Conservation (phyloP, 108 stramenopile genomes). For the Nitzschia sp. region DNA sequence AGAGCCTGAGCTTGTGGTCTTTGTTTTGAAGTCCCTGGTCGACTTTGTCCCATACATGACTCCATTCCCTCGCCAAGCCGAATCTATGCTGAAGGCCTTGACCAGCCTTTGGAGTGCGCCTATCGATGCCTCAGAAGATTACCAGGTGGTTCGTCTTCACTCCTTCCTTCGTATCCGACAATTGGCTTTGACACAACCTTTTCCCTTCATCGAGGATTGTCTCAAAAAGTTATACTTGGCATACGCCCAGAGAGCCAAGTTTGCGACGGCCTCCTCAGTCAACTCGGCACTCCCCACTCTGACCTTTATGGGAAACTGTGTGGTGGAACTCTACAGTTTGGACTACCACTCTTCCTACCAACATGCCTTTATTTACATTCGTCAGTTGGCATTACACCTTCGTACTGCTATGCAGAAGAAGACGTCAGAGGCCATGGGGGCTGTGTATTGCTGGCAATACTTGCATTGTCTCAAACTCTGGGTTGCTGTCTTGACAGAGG, state of each 20-base stretch:
- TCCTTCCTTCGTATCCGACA: slow-evolving; percentile 93
- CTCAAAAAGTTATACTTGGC: slow-evolving; percentile 90
- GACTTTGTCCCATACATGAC: slow-evolving; percentile 83
- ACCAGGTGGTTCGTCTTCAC: slow-evolving; percentile 82
- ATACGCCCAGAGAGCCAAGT: slow-evolving; percentile 90
- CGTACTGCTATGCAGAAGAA: slow-evolving; percentile 91
- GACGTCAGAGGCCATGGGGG: slow-evolving; percentile 71
- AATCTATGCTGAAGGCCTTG: slow-evolving; percentile 66
- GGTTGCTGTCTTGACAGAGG: slow-evolving; percentile 86
- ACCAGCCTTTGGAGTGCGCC: slow-evolving; percentile 80
- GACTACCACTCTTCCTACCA: slow-evolving; percentile 94
- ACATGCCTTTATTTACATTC: slow-evolving; percentile 97
- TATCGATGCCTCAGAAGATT: slow-evolving; percentile 72
- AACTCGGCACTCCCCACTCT: slow-evolving; percentile 71
- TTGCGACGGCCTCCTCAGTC: slow-evolving; percentile 62
- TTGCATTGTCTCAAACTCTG: slow-evolving; percentile 92
- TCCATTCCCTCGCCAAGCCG: slow-evolving; percentile 78
- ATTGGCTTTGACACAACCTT: slow-evolving; percentile 87
- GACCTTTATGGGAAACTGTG: slow-evolving; percentile 92
- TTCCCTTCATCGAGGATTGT: slow-evolving; percentile 89
- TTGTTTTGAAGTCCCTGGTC: slow-evolving; percentile 66
- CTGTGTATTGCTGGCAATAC: slow-evolving; percentile 95
- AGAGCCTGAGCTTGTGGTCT: slow-evolving; percentile 71
- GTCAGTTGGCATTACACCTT: slow-evolving; percentile 93
- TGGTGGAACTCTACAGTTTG: slow-evolving; percentile 92